A percentile compares a stretch with the other conserved stretches of the same genome.
phyloP scores from a whole-genome alignment of 768 basidiomycete species.

The Erythrobasidium yunnanense region DNA sequence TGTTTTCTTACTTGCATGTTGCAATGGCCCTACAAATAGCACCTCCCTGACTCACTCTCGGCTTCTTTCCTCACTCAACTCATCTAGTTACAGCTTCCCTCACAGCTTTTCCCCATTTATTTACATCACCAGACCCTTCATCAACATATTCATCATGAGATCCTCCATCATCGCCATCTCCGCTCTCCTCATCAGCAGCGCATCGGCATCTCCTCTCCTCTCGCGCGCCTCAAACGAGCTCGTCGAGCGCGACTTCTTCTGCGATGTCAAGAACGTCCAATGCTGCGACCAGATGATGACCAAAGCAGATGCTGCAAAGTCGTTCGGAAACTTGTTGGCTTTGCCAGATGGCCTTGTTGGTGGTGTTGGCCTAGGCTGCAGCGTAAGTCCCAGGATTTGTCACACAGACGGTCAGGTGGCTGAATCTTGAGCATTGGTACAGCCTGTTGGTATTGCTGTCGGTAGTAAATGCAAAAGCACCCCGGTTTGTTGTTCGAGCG shows the following conservation, averaged over 20 bases:
- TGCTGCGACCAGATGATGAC: conserved; percentile 24
- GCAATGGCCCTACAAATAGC: too few species aligned
- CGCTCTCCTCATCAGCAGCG: neutral
- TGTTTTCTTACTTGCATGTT: too few species aligned
- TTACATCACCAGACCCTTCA: too few species aligned
- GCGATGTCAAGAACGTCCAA: conserved; percentile 19
- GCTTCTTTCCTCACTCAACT: too few species aligned
- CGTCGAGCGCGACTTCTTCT: conserved; percentile 12
- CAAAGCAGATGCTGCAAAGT: conserved; percentile 4
- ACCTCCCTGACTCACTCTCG: too few species aligned
- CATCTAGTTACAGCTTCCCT: too few species aligned
- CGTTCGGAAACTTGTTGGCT: conserved; percentile 4
- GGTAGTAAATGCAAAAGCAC: conserved; percentile 12
- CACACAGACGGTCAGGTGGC: too few species aligned
- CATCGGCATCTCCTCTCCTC: neutral
- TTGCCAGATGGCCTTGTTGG: conserved; percentile 4
- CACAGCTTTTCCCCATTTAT: too few species aligned
- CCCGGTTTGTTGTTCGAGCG: conserved; percentile 21
- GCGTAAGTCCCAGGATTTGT: neutral
- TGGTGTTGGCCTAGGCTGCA: conserved; percentile 7
- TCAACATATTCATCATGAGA: too few species aligned
- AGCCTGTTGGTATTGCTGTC: conserved; percentile 6
- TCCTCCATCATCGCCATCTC: neutral
- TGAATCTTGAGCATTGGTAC: neutral
- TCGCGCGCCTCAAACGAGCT: neutral